Conservation (phyloP, 2,329 filamentous ascomycete species). For the Xylogone sp. region DNA sequence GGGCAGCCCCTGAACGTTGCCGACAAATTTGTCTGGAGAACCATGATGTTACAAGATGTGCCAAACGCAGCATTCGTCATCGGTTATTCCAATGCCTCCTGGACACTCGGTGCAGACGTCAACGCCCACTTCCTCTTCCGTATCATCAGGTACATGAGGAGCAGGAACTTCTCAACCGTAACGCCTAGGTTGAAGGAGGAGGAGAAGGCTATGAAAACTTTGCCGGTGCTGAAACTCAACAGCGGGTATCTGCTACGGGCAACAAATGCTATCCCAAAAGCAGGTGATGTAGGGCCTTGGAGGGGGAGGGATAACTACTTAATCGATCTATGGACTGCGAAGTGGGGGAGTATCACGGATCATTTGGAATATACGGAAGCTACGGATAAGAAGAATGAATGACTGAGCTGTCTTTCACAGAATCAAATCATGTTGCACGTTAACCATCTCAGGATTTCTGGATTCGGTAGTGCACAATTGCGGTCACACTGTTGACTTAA, state of each 20-base stretch:
- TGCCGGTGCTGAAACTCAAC: slow-evolving; percentile 8
- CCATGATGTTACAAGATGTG: slow-evolving; percentile 58
- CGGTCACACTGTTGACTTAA: too few species aligned
- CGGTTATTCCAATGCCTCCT: slow-evolving; percentile 60
- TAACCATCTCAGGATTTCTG: too few species aligned
- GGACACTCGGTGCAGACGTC: slow-evolving; percentile 59
- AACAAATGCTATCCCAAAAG: slow-evolving; percentile 9
- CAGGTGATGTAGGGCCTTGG: slow-evolving; percentile 23
- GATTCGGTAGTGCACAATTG: too few species aligned
- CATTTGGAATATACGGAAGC: slow-evolving; percentile 9
- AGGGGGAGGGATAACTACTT: slow-evolving; percentile 24
- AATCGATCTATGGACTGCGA: slow-evolving; percentile 23
- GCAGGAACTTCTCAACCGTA: not conserved
- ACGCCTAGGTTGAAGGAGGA: slow-evolving; percentile 32
- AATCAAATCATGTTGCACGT: too few species aligned
- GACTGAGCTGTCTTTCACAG: too few species aligned
- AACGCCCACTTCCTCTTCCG: slow-evolving; percentile 20
- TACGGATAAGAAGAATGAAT: not conserved
- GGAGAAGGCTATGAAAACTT: slow-evolving; percentile 8
- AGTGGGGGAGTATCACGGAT: slow-evolving; percentile 20
- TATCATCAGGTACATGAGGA: slow-evolving; percentile 25
- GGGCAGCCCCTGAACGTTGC: slow-evolving; percentile 41
- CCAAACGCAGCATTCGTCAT: slow-evolving; percentile 58
- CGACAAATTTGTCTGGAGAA: slow-evolving; percentile 55
- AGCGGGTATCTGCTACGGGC: slow-evolving; percentile 13